Evolutionary conservation across 495 filamentous ascomycete genomes (phyloP).

Genomic region (Aspergillus biplanus): DNA sequence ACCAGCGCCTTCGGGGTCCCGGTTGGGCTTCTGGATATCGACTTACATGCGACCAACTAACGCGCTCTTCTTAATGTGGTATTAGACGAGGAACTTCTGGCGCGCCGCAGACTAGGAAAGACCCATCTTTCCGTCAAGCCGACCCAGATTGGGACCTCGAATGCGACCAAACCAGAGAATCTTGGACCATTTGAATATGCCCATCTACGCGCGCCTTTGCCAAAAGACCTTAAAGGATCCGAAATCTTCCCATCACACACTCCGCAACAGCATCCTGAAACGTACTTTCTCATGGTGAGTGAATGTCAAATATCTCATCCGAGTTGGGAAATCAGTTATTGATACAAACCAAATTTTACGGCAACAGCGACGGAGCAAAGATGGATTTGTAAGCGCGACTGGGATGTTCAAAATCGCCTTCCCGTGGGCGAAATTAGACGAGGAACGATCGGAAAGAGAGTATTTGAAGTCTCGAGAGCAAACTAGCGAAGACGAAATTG

Average conservation of each 20-base stretch:
- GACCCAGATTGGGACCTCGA: conserved; percentile 62
- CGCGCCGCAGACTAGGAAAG: conserved; percentile 85
- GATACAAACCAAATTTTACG: conserved; percentile 4
- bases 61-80: conserved; percentile 7
- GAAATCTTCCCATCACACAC: conserved; percentile 81
- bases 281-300: conserved; percentile 93
- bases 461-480: conserved; percentile 77
- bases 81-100: conserved; percentile 79
- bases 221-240: conserved; percentile 80
- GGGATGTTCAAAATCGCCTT: conserved; percentile 99
- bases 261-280: conserved; percentile 66
- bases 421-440: conserved; percentile 82
- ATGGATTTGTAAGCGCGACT: conserved; percentile 93
- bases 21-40: conserved; percentile 1
- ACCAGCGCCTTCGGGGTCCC: conserved; percentile 18
- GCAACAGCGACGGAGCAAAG: conserved; percentile 80
- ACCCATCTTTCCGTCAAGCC: conserved; percentile 85
- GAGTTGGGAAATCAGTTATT: conserved; percentile 10
- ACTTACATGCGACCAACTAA: conserved; percentile 34
- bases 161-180: conserved; percentile 69
- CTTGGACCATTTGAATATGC: conserved; percentile 92
- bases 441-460: conserved; percentile 85
- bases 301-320: background rate
- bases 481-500: conserved; percentile 88
- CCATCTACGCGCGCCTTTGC: conserved; percentile 87